phyloP scores from a whole-genome alignment of 257 asterid genomes.

The Salvia splendens region DNA sequence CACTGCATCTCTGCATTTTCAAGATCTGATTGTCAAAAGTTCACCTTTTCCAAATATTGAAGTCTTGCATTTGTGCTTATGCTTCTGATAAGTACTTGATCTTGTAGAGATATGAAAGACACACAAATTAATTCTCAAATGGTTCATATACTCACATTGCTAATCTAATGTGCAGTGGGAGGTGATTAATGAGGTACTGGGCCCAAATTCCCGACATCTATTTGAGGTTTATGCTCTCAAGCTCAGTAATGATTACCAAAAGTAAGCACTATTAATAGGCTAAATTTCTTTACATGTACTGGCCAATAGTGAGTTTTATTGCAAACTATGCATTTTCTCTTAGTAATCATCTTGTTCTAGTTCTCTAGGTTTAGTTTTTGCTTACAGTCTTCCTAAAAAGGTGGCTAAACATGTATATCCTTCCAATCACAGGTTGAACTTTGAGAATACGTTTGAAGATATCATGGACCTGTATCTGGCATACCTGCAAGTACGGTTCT shows the following conservation, averaged over 20 bases:
- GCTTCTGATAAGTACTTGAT: slow-evolving; percentile 12
- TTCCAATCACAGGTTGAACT: slow-evolving; percentile 55
- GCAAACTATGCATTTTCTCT: slow-evolving; percentile 12
- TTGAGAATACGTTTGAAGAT: slow-evolving; percentile 72
- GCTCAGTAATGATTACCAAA: slow-evolving; percentile 62
- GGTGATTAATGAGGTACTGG: slow-evolving; percentile 73
- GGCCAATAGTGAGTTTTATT: slow-evolving; percentile 13
- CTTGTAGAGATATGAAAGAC: slow-evolving; percentile 4
- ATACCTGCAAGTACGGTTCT: slow-evolving; percentile 71
- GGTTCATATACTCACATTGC: slow-evolving; percentile 31
- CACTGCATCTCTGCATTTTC: too few relatives aligned
- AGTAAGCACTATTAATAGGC: slow-evolving; percentile 52
- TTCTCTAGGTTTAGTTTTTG: slow-evolving; percentile 9
- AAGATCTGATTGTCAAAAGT: slow-evolving; percentile 1
- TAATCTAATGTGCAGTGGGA: slow-evolving; percentile 65
- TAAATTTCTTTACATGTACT: slow-evolving; percentile 3
- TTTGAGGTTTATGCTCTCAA: slow-evolving; percentile 90
- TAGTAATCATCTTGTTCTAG: slow-evolving; percentile 10
- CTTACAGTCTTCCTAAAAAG: not conserved
- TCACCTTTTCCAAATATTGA: slow-evolving; percentile 23
- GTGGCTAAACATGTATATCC: slow-evolving; percentile 28
- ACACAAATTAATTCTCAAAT: slow-evolving; percentile 14
- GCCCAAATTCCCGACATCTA: slow-evolving; percentile 85
- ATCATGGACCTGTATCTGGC: slow-evolving; percentile 86
- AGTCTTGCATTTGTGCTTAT: slow-evolving; percentile 12